Conservation (phyloP, 495 filamentous ascomycete genomes). For the Tuber magnatum region DNA sequence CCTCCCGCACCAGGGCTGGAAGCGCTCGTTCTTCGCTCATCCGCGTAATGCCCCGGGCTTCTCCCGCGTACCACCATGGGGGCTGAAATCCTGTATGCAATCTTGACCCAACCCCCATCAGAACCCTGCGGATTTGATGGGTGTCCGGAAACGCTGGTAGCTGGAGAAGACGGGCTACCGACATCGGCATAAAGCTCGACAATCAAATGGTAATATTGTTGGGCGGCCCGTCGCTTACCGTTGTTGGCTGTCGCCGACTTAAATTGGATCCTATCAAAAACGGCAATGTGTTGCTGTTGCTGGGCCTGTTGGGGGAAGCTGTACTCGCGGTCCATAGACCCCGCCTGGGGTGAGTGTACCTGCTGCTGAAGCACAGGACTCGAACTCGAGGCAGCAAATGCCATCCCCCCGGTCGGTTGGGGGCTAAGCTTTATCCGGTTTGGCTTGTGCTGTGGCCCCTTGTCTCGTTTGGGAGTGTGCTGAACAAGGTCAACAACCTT, state of each 20-base stretch:
- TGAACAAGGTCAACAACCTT: constrained; percentile 84
- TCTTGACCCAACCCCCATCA: constrained; percentile 59
- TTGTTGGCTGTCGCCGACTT: constrained; percentile 96
- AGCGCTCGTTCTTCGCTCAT: constrained; percentile 62
- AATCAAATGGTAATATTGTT: constrained; percentile 89
- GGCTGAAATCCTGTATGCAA: constrained; percentile 70
- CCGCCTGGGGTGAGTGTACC: constrained; percentile 31
- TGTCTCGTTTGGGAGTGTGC: constrained; percentile 92
- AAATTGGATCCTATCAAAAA: constrained; percentile 93
- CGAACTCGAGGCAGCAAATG: constrained; percentile 29
- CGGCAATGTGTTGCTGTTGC: constrained; percentile 48
- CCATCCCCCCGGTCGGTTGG: constrained; percentile 45
- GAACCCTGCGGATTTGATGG: constrained; percentile 42
- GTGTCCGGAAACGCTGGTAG: constrained; percentile 26
- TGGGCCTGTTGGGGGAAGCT: constrained; percentile 34
- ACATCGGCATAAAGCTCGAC: constrained; percentile 83
- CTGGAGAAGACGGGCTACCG: constrained; percentile 42
- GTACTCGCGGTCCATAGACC: constrained; percentile 36
- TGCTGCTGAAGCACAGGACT: constrained; percentile 35
- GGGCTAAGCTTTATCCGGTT: constrained; percentile 63
- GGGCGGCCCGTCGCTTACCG: constrained; percentile 80
- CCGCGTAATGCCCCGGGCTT: constrained; percentile 88
- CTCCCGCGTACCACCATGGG: constrained; percentile 91
- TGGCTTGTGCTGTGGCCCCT: constrained; percentile 76
- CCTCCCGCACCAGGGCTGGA: constrained; percentile 63